phyloP scores from a whole-genome alignment of 805 yeast genomes.

The Nakazawaea pomicola region DNA sequence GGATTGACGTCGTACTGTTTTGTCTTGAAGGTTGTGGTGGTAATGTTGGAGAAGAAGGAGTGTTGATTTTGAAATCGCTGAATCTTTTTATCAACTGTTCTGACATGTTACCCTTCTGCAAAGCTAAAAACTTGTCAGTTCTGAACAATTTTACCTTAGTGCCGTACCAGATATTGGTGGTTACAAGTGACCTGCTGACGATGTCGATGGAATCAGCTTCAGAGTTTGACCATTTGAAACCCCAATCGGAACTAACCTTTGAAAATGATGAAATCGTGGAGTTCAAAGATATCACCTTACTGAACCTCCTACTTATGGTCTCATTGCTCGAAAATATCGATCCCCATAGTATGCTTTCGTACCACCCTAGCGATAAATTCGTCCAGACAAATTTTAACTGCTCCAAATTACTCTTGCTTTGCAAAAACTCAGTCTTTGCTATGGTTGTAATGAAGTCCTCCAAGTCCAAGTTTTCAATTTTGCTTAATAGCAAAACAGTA shows the following conservation, averaged over 20 bases:
- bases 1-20: conserved; percentile 2
- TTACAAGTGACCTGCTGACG: conserved; percentile 20
- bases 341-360: conserved; percentile 60
- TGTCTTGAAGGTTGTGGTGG: conserved; percentile 26
- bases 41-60: conserved; percentile 13
- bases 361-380: conserved; percentile 67
- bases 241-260: conserved; percentile 31
- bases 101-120: conserved; percentile 25
- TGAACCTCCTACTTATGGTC: conserved; percentile 53
- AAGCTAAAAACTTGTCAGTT: conserved; percentile 1
- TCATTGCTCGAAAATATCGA: conserved; percentile 40
- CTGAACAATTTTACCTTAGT: conserved; percentile 40
- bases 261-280: conserved; percentile 27
- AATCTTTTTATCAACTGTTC: conserved; percentile 43
- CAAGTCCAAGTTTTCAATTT: conserved; percentile 35
- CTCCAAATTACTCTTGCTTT: conserved; percentile 34
- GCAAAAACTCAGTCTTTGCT: conserved; percentile 35
- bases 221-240: conserved; percentile 24
- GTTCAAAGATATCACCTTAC: conserved; percentile 44
- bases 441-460: conserved; percentile 15
- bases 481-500: conserved; percentile 29
- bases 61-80: conserved; percentile 33
- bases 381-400: conserved; percentile 60
- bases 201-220: conserved; percentile 15
- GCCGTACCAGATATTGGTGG: conserved; percentile 37